These are phyloP conservation scores for Hypoxylon sp. DNA, from an alignment of 2,329 filamentous ascomycete genomes.

Conservation along the genomic window DNA sequence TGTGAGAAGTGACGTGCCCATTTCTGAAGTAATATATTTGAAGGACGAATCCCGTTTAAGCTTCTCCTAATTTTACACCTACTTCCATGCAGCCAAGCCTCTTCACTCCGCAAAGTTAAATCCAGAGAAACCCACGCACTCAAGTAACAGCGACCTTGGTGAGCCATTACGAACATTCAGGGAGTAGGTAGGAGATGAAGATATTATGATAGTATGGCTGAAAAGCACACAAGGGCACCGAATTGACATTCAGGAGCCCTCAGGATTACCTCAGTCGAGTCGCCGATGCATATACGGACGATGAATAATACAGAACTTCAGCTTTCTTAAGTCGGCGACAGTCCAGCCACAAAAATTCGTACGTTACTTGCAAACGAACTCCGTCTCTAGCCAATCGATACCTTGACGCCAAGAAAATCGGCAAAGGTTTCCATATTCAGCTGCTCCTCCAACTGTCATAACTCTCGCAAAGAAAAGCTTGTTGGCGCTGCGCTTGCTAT, in stretches of 20 bases:
- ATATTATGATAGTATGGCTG: not conserved
- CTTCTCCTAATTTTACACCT: constrained; percentile 8
- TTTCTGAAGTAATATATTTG: constrained; percentile 5
- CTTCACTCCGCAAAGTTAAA: constrained; percentile 8
- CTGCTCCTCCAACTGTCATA: constrained; percentile 22
- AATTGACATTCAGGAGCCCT: constrained; percentile 22
- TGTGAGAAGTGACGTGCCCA: constrained; percentile 15
- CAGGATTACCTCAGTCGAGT: constrained; percentile 28
- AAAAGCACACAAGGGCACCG: not conserved
- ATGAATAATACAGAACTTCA: constrained; percentile 23
- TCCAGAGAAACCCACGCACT: not conserved
- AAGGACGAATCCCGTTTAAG: constrained; percentile 3
- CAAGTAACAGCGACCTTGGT: not conserved
- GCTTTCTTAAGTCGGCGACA: constrained; percentile 13
- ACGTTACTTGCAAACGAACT: constrained; percentile 21
- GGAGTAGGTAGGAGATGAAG: not conserved
- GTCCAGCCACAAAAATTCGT: constrained; percentile 24
- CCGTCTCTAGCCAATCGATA: constrained; percentile 30
- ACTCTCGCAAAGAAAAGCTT: constrained; percentile 26
- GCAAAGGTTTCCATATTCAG: constrained; percentile 40
- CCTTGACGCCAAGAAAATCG: constrained; percentile 39
- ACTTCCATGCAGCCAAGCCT: constrained; percentile 11
- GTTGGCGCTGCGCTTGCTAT: constrained; percentile 40
- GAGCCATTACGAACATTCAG: not conserved
- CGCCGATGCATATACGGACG: constrained; percentile 11